A percentile compares a stretch with the other conserved stretches of the same genome.
Conservation (phyloP, 1,284 basidiomycete species). For the Naganishia liquefaciens region DNA sequence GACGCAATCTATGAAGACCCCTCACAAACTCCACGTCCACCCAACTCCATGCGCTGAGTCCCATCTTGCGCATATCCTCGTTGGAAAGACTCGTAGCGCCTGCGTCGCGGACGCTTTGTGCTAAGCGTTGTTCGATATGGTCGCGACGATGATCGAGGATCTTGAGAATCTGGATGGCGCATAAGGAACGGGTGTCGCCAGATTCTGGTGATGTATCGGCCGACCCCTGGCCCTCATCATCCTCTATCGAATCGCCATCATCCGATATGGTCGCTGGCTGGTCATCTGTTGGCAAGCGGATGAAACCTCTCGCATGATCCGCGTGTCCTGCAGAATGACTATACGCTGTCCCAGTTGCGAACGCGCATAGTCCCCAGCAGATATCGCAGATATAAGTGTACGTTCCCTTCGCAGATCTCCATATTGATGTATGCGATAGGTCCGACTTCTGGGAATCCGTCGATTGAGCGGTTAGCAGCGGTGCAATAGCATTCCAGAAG, state of each 20-base stretch:
- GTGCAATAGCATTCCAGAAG: constrained; percentile 23
- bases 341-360: constrained; percentile 27
- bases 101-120: constrained; percentile 4
- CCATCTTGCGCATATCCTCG: constrained; percentile 28
- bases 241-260: neutral
- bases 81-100: constrained; percentile 23
- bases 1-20: constrained; percentile 12
- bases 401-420: constrained; percentile 28
- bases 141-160: constrained; percentile 26
- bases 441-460: neutral
- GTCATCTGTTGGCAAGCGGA: constrained; percentile 19
- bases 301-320: constrained; percentile 10
- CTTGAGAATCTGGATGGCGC: constrained; percentile 15
- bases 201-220: neutral
- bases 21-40: constrained; percentile 33
- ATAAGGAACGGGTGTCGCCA: neutral
- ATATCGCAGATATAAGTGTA: constrained; percentile 33
- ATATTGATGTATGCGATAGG: constrained; percentile 7
- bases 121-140: constrained; percentile 17
- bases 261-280: neutral
- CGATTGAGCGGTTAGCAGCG: neutral
- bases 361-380: constrained; percentile 34
- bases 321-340: constrained; percentile 1
- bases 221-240: neutral
- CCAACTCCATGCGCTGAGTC: constrained; percentile 32